Evolutionary conservation across 225 moss, liverwort and hornwort genomes (phyloP).

Genomic region (Bryum argenteum): DNA sequence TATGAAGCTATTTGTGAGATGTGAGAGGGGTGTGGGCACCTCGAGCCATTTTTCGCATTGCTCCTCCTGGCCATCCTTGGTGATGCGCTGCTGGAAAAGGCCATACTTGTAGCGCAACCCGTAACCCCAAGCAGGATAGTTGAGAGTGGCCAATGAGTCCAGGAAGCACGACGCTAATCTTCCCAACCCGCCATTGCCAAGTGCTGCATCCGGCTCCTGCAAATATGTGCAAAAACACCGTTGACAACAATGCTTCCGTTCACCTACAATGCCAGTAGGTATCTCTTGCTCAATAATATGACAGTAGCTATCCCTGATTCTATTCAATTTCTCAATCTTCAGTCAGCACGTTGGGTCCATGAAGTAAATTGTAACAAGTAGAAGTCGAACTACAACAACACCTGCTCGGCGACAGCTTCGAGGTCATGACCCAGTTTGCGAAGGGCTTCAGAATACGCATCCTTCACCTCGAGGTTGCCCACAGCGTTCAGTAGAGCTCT

Average conservation of each 20-base stretch:
- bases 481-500: slow-evolving; percentile 83
- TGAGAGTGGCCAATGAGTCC: slow-evolving; percentile 88
- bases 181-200: slow-evolving; percentile 94
- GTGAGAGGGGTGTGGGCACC: slow-evolving; percentile 34
- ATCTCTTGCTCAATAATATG: too few relatives aligned
- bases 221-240: background rate
- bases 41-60: slow-evolving; percentile 87
- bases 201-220: slow-evolving; percentile 97
- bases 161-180: slow-evolving; percentile 93
- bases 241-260: too few relatives aligned
- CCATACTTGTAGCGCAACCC: slow-evolving; percentile 97
- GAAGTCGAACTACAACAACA: slow-evolving; percentile 16
- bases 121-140: slow-evolving; percentile 97
- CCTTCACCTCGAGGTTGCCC: slow-evolving; percentile 80
- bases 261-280: too few relatives aligned
- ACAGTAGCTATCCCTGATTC: too few relatives aligned
- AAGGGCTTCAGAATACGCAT: slow-evolving; percentile 74
- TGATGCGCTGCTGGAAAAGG: slow-evolving; percentile 81
- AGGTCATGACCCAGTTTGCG: slow-evolving; percentile 79
- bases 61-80: slow-evolving; percentile 84
- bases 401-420: slow-evolving; percentile 87
- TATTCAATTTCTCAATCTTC: too few relatives aligned
- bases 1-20: background rate
- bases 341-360: too few relatives aligned
- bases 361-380: background rate